These are phyloP conservation scores for Colletotrichum scovillei DNA, from an alignment of 2,329 filamentous ascomycete species.

Conservation along the genomic window DNA sequence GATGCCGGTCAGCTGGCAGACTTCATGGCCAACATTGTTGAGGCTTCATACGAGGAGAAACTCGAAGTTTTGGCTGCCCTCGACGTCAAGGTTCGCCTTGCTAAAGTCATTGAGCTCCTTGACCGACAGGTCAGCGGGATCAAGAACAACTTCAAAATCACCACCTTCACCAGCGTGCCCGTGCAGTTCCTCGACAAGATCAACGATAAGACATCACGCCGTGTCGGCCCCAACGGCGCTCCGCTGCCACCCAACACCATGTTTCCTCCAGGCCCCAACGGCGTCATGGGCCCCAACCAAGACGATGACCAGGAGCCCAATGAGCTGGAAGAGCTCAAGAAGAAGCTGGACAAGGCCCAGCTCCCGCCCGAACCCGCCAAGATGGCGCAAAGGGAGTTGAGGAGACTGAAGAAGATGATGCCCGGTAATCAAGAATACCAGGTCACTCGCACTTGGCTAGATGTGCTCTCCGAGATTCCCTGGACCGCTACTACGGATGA, in stretches of 20 bases:
- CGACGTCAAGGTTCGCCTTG: conserved; percentile 80
- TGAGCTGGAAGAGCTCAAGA: conserved; percentile 91
- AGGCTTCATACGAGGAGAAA: conserved; percentile 91
- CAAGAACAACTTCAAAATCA: conserved; percentile 89
- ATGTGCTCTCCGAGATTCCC: conserved; percentile 93
- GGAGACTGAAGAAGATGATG: conserved; percentile 92
- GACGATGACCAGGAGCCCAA: conserved; percentile 84
- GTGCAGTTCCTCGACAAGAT: conserved; percentile 70
- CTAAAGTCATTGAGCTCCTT: conserved; percentile 85
- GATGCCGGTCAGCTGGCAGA: conserved; percentile 91
- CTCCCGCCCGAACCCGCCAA: conserved; percentile 88
- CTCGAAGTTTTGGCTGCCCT: conserved; percentile 85
- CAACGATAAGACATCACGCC: conserved; percentile 44
- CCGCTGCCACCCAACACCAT: conserved; percentile 34
- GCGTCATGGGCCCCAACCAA: conserved; percentile 55
- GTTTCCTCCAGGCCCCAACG: conserved; percentile 38
- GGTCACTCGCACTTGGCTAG: conserved; percentile 91
- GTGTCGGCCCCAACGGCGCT: conserved; percentile 32
- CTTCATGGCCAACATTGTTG: conserved; percentile 95
- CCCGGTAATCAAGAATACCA: conserved; percentile 96
- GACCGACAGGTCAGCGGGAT: conserved; percentile 85
- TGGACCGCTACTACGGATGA: conserved; percentile 90
- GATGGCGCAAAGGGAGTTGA: conserved; percentile 90
- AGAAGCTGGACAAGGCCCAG: conserved; percentile 84
- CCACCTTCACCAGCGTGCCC: conserved; percentile 76